Evolutionary conservation across 768 basidiomycete genomes (phyloP).

Genomic region (Boletellus ananiceps): DNA sequence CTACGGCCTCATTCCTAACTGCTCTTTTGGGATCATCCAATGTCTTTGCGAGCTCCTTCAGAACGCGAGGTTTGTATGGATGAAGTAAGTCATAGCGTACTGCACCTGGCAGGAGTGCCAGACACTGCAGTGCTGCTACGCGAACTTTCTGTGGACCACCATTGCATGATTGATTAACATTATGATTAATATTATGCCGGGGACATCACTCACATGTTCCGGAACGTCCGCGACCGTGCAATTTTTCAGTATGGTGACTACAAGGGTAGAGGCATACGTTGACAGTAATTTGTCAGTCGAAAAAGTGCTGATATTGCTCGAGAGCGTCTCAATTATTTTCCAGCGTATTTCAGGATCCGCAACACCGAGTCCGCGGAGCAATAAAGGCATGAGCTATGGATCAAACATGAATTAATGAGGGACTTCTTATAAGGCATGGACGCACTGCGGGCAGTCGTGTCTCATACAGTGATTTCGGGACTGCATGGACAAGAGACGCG

Average conservation of each 20-base stretch:
- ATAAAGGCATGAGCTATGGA: slow-evolving; percentile 79
- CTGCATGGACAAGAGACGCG: slow-evolving; percentile 70
- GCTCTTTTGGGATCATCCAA: slow-evolving; percentile 86
- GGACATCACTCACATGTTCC: slow-evolving; percentile 44
- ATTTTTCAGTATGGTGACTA: slow-evolving; percentile 67
- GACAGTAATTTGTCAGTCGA: slow-evolving; percentile 51
- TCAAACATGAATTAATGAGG: neutral
- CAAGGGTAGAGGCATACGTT: slow-evolving; percentile 68
- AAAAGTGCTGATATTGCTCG: slow-evolving; percentile 60
- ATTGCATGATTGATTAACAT: neutral
- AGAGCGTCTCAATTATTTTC: slow-evolving; percentile 77
- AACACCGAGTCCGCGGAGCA: slow-evolving; percentile 80
- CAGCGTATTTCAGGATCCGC: slow-evolving; percentile 68
- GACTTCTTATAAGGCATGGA: neutral
- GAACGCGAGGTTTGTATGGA: slow-evolving; percentile 65
- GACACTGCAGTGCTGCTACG: slow-evolving; percentile 65
- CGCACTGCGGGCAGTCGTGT: slow-evolving; percentile 61
- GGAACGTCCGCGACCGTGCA: slow-evolving; percentile 47
- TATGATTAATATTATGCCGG: neutral
- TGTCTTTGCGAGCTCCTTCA: slow-evolving; percentile 68
- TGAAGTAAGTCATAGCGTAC: slow-evolving; percentile 84
- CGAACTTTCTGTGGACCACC: slow-evolving; percentile 59
- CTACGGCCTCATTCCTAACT: slow-evolving; percentile 87
- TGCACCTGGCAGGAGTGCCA: slow-evolving; percentile 66
- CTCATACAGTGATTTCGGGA: slow-evolving; percentile 71